A percentile compares a stretch with the other conserved stretches of the same genome.
phyloP scores from a whole-genome alignment of 2,329 filamentous ascomycete genomes.

The Aphanoascus verrucosus region DNA sequence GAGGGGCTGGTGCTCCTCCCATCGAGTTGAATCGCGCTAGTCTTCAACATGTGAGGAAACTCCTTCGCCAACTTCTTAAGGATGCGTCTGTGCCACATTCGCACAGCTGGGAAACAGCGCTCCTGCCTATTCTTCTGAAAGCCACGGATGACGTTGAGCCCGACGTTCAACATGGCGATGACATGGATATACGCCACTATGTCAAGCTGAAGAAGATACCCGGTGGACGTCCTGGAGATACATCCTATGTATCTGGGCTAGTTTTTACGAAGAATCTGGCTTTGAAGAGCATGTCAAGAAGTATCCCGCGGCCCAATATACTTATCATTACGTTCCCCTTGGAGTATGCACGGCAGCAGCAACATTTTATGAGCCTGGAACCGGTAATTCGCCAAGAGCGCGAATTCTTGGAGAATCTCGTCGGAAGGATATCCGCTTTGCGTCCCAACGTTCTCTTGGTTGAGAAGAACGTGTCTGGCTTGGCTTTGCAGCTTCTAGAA shows the following conservation, averaged over 20 bases:
- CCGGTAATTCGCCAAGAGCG: constrained; percentile 94
- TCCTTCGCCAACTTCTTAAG: constrained; percentile 71
- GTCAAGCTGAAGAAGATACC: constrained; percentile 96
- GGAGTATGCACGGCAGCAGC: constrained; percentile 85
- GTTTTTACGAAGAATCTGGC: constrained; percentile 97
- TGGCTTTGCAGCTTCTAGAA: constrained; percentile 78
- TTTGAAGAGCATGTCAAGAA: constrained; percentile 88
- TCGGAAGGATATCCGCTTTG: constrained; percentile 79
- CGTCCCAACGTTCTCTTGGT: constrained; percentile 80
- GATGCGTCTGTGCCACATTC: constrained; percentile 64
- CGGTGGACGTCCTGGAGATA: constrained; percentile 79
- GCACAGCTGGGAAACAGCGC: constrained; percentile 74
- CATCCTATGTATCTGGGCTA: constrained; percentile 89
- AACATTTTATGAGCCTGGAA: constrained; percentile 96
- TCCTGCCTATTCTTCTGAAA: constrained; percentile 79
- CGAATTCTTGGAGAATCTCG: constrained; percentile 82
- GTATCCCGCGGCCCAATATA: constrained; percentile 72
- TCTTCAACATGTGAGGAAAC: constrained; percentile 72
- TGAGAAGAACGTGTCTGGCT: constrained; percentile 81
- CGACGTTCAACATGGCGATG: constrained; percentile 78
- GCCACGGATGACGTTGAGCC: constrained; percentile 93
- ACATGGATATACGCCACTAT: constrained; percentile 95
- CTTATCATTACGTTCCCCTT: constrained; percentile 90
- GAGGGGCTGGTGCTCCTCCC: constrained; percentile 60
- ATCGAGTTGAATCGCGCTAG: constrained; percentile 80